Base-by-base conservation (phyloP, 805 yeast species). In the Ogataea neopini region DNA sequence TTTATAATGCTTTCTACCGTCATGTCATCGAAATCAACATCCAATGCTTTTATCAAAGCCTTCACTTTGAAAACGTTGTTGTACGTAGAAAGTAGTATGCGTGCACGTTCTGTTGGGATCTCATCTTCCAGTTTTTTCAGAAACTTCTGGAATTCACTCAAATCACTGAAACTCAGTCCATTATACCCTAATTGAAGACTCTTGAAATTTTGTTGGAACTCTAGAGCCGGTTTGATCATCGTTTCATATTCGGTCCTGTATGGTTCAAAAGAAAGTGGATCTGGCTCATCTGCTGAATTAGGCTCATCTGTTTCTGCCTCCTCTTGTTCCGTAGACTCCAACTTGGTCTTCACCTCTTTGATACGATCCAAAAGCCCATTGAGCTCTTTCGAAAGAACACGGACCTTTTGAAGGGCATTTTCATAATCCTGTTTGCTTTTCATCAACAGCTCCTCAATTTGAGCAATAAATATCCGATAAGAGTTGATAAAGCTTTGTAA, bases 1-100 rank as follows among this genome's bases (percentile, higher is more conserved):
- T 55, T 50, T 22, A 50, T 41, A 8, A 55, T 44, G 40, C 43
- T 48, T 29, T 58, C 61, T n/a, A 58, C 47, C 15, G 57, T 40
- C 41, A 34, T 22, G 42, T 30, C 44, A 40, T 55, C 53, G 20
- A 46, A 45, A 6, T 39, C 40, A 4, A 46, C 29, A 9, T 38
- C 49, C 30, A 51, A 35, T 6, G 25, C 22, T 32, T 41, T 43
- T 18, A 53, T 37, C 43, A 54, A 34, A 13, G 48, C 30, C 15
- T 37, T 51, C n/a, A 43, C 35, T 32, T 33, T 52, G 44, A 54
- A 52, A 10, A 44, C 52, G 29, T 49, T 47, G 17, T 40, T 40
- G 40, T 41, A 43, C 3, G 34, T 45, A 9, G 45, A 23, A 18
- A 52, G 43, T 18, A 53, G 37, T 6, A 51, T 38, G 14, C 44